phyloP scores from a whole-genome alignment of 2,329 filamentous ascomycete genomes.

The Diplodia mutila region DNA sequence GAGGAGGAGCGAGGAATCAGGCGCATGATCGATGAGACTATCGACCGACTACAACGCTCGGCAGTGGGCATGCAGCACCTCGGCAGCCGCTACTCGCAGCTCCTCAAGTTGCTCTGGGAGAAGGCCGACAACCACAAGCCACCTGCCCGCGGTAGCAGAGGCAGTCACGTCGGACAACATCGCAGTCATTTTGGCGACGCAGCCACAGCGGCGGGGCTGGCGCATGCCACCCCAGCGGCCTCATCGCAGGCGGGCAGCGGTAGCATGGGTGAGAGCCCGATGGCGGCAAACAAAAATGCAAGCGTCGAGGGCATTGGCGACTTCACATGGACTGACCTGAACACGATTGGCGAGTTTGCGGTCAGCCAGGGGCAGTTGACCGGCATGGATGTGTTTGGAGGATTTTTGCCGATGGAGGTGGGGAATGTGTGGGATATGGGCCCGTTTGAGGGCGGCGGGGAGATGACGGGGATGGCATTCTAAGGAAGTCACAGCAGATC shows the following conservation, averaged over 20 bases:
- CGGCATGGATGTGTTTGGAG: slow-evolving; percentile 33
- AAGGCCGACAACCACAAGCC: slow-evolving; percentile 39
- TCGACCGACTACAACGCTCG: slow-evolving; percentile 48
- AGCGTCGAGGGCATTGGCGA: slow-evolving; percentile 54
- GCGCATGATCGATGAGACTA: slow-evolving; percentile 52
- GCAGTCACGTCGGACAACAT: neutral
- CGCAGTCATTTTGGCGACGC: slow-evolving; percentile 30
- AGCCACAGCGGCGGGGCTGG: slow-evolving; percentile 31
- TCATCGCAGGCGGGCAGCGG: slow-evolving; percentile 29
- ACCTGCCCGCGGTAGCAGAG: slow-evolving; percentile 10
- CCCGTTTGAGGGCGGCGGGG: slow-evolving; percentile 20
- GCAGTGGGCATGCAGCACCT: slow-evolving; percentile 50
- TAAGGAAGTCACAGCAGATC: neutral
- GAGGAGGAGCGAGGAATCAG: slow-evolving; percentile 54
- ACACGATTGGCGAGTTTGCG: slow-evolving; percentile 53
- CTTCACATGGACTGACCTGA: slow-evolving; percentile 54
- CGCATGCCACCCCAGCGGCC: slow-evolving; percentile 33
- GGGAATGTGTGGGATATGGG: slow-evolving; percentile 33
- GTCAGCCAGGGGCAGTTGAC: slow-evolving; percentile 43
- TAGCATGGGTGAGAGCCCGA: slow-evolving; percentile 22
- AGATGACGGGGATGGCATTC: slow-evolving; percentile 24
- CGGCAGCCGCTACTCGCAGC: slow-evolving; percentile 51
- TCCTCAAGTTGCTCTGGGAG: slow-evolving; percentile 53
- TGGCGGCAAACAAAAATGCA: slow-evolving; percentile 27
- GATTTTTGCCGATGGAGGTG: slow-evolving; percentile 45